phyloP scores from a whole-genome alignment of 2,329 filamentous ascomycete genomes.

The Fusarium aywerte region DNA sequence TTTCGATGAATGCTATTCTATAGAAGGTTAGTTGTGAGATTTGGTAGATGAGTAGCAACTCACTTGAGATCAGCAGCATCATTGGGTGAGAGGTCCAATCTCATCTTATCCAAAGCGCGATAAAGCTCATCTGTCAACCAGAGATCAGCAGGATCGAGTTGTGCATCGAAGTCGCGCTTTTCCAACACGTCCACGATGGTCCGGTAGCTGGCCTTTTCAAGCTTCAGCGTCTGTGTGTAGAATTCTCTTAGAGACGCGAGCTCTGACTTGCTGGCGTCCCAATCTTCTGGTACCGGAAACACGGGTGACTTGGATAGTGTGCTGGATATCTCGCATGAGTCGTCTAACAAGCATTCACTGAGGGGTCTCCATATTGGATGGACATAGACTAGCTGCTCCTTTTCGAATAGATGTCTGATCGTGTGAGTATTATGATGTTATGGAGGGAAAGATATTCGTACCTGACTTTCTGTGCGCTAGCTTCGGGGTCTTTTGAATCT shows the following conservation, averaged over 20 bases:
- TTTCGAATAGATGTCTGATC: conserved; percentile 31
- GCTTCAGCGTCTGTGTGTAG: conserved; percentile 33
- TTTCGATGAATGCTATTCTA: conserved; percentile 21
- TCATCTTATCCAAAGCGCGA: conserved; percentile 36
- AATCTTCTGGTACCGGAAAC: conserved; percentile 37
- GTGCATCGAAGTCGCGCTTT: conserved; percentile 33
- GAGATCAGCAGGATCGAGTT: conserved; percentile 35
- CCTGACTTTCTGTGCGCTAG: conserved; percentile 33
- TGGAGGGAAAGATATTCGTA: not conserved
- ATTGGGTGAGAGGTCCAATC: conserved; percentile 19
- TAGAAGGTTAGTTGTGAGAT: not conserved
- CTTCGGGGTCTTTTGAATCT: conserved; percentile 21
- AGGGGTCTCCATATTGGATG: conserved; percentile 41
- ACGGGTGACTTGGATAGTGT: conserved; percentile 40
- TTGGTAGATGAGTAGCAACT: not conserved
- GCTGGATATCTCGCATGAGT: conserved; percentile 37
- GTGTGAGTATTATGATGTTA: conserved; percentile 4
- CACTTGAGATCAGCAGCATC: conserved; percentile 35
- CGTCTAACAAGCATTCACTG: conserved; percentile 39
- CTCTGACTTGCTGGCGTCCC: conserved; percentile 41
- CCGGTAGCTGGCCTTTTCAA: conserved; percentile 32
- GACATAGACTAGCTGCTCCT: conserved; percentile 37
- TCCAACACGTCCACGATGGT: conserved; percentile 34
- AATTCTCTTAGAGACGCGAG: conserved; percentile 39
- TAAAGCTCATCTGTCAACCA: conserved; percentile 36